Percentiles rank a stretch among this genome's conserved stretches.
Evolutionary conservation across 108 stramenopile genomes (phyloP).

Genomic region (Nitzschia inconspicua): DNA sequence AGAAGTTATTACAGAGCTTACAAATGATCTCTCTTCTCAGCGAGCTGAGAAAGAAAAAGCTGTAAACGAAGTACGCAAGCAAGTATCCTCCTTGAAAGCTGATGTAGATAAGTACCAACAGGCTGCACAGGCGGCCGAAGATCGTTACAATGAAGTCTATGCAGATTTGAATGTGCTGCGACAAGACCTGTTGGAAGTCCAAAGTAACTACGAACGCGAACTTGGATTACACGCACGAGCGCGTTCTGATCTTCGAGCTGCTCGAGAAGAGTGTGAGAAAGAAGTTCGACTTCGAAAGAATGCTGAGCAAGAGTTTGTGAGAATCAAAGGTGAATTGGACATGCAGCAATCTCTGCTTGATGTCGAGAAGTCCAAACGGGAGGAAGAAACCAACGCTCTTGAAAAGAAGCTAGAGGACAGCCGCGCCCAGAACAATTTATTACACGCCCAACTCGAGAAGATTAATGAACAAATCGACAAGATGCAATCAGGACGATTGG

Average conservation of each 20-base stretch:
- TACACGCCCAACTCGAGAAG: slow-evolving; percentile 76
- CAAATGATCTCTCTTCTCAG: slow-evolving; percentile 65
- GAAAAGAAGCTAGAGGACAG: slow-evolving; percentile 59
- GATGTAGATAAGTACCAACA: slow-evolving; percentile 40
- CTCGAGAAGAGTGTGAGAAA: slow-evolving; percentile 51
- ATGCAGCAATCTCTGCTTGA: slow-evolving; percentile 41
- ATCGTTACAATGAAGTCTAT: slow-evolving; percentile 37
- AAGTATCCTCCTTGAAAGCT: slow-evolving; percentile 44
- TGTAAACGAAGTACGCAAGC: slow-evolving; percentile 47
- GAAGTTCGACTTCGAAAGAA: slow-evolving; percentile 42
- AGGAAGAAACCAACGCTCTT: slow-evolving; percentile 34
- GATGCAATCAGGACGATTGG: slow-evolving; percentile 26
- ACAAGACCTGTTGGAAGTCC: slow-evolving; percentile 27
- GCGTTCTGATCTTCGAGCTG: slow-evolving; percentile 57
- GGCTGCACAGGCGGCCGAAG: slow-evolving; percentile 49
- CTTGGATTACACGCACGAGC: slow-evolving; percentile 76
- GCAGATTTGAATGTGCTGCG: slow-evolving; percentile 54
- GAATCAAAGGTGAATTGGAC: slow-evolving; percentile 44
- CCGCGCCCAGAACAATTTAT: slow-evolving; percentile 63
- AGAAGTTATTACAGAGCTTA: slow-evolving; percentile 66
- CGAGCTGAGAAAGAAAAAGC: slow-evolving; percentile 71
- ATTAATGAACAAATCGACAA: slow-evolving; percentile 60
- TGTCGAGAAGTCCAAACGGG: slow-evolving; percentile 50
- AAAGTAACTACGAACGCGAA: slow-evolving; percentile 84
- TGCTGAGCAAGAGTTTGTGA: slow-evolving; percentile 46